phyloP scores from a whole-genome alignment of 2,329 filamentous ascomycete genomes.

The Ceratocystis albifundus region DNA sequence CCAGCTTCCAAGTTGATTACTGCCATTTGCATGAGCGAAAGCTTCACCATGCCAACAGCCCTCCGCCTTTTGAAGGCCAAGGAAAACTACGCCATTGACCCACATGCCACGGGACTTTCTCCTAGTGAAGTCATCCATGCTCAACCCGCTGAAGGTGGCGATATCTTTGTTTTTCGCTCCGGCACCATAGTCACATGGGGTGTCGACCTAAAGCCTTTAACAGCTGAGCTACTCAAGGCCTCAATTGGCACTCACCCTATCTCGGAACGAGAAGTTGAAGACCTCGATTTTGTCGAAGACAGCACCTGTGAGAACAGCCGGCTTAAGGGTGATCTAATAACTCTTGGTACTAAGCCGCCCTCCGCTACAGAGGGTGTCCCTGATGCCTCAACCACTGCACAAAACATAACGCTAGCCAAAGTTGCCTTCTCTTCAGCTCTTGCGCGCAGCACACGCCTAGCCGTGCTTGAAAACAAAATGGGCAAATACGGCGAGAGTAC shows the following conservation, averaged over 20 bases:
- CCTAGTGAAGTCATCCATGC: conserved; percentile 52
- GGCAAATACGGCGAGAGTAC: conserved; percentile 80
- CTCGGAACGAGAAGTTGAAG: conserved; percentile 66
- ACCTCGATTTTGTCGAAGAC: conserved; percentile 78
- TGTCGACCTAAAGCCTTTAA: conserved; percentile 63
- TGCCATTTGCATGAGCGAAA: conserved; percentile 51
- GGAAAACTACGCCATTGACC: conserved; percentile 47
- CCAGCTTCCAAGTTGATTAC: conserved; percentile 32
- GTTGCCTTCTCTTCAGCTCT: conserved; percentile 94
- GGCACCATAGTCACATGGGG: conserved; percentile 92
- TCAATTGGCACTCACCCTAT: conserved; percentile 62
- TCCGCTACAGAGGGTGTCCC: conserved; percentile 23
- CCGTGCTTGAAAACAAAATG: conserved; percentile 74
- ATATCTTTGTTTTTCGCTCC: conserved; percentile 92
- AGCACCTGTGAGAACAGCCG: conserved; percentile 57
- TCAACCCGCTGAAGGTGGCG: conserved; percentile 53
- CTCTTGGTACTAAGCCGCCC: conserved; percentile 66
- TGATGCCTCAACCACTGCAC: conserved; percentile 32
- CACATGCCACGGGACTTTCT: conserved; percentile 50
- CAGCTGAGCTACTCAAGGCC: conserved; percentile 60
- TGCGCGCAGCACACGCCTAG: conserved; percentile 84
- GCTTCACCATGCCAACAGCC: conserved; percentile 52
- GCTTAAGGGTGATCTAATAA: conserved; percentile 78
- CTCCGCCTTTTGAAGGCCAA: conserved; percentile 46
- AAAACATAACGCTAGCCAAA: conserved; percentile 67